A percentile compares a stretch with the other conserved stretches of the same genome.
Conservation (phyloP, 805 yeast species). For the Cyberlindnera americana region DNA sequence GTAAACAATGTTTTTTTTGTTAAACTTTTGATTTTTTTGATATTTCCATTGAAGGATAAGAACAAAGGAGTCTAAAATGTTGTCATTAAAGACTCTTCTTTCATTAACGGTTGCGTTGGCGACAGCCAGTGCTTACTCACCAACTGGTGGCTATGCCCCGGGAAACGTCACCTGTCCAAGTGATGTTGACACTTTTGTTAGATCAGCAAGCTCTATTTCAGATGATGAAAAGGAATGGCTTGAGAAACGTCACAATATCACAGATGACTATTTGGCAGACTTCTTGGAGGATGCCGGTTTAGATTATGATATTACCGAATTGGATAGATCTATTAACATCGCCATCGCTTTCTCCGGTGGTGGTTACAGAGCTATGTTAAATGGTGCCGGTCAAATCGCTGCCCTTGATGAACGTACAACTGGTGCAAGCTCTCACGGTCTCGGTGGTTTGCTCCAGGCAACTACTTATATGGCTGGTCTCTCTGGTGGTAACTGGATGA, state of each 20-base stretch:
- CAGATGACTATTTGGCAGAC: slow-evolving; percentile 28
- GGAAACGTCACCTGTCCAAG: slow-evolving; percentile 53
- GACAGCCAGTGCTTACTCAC: slow-evolving; percentile 43
- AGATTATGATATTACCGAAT: slow-evolving; percentile 39
- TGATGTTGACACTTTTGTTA: slow-evolving; percentile 23
- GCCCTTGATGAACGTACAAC: slow-evolving; percentile 72
- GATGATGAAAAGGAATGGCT: slow-evolving; percentile 52
- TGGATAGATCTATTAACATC: slow-evolving; percentile 41
- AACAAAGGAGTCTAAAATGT: too few relatives aligned
- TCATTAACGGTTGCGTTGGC: neutral
- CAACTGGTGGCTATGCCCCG: slow-evolving; percentile 60
- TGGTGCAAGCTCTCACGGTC: slow-evolving; percentile 47
- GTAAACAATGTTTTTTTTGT: too few relatives aligned
- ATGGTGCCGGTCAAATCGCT: slow-evolving; percentile 78
- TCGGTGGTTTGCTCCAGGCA: slow-evolving; percentile 71
- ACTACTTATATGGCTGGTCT: slow-evolving; percentile 70
- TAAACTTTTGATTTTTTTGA: too few relatives aligned
- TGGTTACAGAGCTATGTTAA: slow-evolving; percentile 85
- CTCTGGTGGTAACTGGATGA: slow-evolving; percentile 82
- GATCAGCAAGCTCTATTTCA: slow-evolving; percentile 50
- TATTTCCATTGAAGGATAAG: too few relatives aligned
- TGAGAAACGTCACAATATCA: slow-evolving; percentile 31
- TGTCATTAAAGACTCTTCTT: neutral
- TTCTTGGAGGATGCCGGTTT: slow-evolving; percentile 45
- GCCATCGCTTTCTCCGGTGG: slow-evolving; percentile 79